Percentiles rank a stretch among this genome's conserved stretches.
Evolutionary conservation across 441 rosid genomes (phyloP).

Genomic region (Gossypium schwendimanii): DNA sequence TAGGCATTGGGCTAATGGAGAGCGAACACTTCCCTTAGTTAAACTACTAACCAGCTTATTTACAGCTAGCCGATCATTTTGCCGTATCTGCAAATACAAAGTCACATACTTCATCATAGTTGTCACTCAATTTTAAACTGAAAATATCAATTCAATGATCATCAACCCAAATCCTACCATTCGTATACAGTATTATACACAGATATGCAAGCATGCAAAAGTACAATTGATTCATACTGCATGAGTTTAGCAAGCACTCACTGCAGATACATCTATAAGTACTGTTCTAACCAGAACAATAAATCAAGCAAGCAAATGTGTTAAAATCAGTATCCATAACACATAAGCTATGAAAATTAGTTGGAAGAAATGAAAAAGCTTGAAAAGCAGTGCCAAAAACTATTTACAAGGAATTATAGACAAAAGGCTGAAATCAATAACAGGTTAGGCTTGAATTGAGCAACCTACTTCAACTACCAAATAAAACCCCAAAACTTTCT

Average conservation of each 20-base stretch:
- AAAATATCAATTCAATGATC: neutral
- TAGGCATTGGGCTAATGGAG: slow-evolving; percentile 94
- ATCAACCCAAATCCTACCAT: neutral
- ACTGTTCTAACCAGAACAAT: neutral
- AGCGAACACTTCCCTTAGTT: slow-evolving; percentile 93
- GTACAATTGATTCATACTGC: neutral
- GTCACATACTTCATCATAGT: neutral
- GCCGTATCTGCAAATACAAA: slow-evolving; percentile 62
- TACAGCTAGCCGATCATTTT: slow-evolving; percentile 92
- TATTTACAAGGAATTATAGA: neutral
- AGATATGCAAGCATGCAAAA: neutral
- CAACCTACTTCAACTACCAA: neutral
- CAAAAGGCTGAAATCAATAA: neutral
- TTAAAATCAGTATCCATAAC: neutral
- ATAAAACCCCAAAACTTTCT: neutral
- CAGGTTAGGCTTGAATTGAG: neutral
- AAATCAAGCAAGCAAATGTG: neutral
- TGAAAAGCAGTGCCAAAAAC: neutral
- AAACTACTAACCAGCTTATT: slow-evolving; percentile 90
- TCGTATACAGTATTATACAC: neutral
- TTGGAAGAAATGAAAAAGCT: neutral
- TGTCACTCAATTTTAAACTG: neutral
- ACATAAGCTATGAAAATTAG: neutral
- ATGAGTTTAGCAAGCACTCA: neutral
- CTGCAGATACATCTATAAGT: neutral